These are phyloP conservation scores for Eucalyptus tenuipes DNA, from an alignment of 345 rosid species.

Conservation along the genomic window DNA sequence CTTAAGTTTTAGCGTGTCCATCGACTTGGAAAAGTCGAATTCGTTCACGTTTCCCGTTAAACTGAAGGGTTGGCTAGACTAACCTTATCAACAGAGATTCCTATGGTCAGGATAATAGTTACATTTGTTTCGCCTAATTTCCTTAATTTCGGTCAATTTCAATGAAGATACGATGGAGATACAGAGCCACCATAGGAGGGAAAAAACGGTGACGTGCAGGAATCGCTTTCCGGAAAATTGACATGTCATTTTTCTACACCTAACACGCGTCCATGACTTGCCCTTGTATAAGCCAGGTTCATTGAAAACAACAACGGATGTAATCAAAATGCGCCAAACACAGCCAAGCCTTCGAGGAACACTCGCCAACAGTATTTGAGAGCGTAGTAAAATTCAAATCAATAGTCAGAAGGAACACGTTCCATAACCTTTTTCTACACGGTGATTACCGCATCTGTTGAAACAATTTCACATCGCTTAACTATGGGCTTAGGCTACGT, in stretches of 20 bases:
- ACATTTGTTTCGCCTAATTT: not conserved
- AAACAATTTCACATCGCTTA: not conserved
- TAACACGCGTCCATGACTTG: not conserved
- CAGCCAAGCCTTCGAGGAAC: not conserved
- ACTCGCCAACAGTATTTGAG: not conserved
- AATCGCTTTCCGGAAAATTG: not conserved
- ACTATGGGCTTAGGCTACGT: no score
- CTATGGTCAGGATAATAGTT: not conserved
- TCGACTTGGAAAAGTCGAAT: not conserved
- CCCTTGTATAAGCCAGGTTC: not conserved
- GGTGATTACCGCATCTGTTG: not conserved
- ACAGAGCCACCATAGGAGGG: not conserved
- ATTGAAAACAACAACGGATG: not conserved
- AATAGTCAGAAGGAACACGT: not conserved
- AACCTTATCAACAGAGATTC: not conserved
- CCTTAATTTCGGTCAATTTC: not conserved
- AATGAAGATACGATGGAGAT: not conserved
- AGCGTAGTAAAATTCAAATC: not conserved
- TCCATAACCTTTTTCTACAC: not conserved
- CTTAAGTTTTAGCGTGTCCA: not conserved
- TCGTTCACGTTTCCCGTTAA: not conserved
- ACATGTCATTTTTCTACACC: not conserved
- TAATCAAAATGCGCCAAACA: not conserved
- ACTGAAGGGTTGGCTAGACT: not conserved
- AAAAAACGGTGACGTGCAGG: not conserved